These are phyloP conservation scores for Pachysandra terminalis DNA, from an alignment of 164 flowering plant species.

Conservation along the genomic window DNA sequence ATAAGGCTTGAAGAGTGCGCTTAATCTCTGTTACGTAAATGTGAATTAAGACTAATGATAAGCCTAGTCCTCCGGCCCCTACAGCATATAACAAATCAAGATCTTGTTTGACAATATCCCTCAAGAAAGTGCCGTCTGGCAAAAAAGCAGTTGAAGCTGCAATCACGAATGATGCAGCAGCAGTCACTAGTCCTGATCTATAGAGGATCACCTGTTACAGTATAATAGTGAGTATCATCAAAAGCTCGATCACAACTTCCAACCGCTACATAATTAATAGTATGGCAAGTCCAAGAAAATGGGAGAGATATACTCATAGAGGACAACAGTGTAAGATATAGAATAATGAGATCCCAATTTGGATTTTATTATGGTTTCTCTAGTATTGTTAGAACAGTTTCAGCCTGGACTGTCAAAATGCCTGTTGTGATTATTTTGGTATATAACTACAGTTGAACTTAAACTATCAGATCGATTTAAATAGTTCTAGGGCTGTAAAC, in stretches of 20 bases:
- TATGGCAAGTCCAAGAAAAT: not conserved
- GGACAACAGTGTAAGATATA: no score
- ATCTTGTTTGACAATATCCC: slow-evolving; percentile 36
- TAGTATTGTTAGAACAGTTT: no score
- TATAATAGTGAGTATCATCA: not conserved
- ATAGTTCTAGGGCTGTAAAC: no score
- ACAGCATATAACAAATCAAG: slow-evolving; percentile 48
- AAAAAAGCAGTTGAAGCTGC: slow-evolving; percentile 69
- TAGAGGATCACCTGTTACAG: slow-evolving; percentile 68
- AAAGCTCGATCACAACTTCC: not conserved
- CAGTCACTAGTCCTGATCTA: slow-evolving; percentile 81
- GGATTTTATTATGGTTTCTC: no score
- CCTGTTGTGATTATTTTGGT: no score
- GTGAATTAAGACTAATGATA: slow-evolving; percentile 77
- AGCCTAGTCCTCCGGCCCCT: slow-evolving; percentile 82
- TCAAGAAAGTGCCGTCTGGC: slow-evolving; percentile 33
- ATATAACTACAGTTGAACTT: no score
- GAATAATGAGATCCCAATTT: no score
- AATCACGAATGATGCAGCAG: slow-evolving; percentile 70
- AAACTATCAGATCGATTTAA: no score
- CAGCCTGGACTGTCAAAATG: no score
- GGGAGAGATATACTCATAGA: not conserved
- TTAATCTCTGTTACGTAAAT: slow-evolving; percentile 92
- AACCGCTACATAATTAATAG: not conserved
- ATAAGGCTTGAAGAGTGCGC: slow-evolving; percentile 92